These are phyloP conservation scores for Ceratorhiza oryzae-sativae DNA, from an alignment of 1,284 basidiomycete genomes.

Conservation along the genomic window DNA sequence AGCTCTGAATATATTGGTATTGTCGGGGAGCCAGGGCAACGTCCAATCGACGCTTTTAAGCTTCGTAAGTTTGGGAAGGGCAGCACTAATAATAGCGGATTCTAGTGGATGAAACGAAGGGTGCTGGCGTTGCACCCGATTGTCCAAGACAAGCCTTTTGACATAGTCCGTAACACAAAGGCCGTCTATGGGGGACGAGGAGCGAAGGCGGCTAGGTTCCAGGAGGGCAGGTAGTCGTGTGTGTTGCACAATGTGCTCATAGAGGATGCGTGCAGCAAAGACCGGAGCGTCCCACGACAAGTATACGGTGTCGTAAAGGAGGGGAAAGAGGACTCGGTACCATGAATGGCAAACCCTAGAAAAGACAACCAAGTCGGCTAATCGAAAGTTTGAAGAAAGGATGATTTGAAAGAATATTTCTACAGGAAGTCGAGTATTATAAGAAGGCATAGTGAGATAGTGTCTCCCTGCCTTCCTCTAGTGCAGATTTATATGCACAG, in stretches of 20 bases:
- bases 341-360: slow-evolving; percentile 20
- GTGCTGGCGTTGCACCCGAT: not conserved
- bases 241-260: slow-evolving; percentile 10
- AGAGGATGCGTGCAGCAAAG: slow-evolving; percentile 23
- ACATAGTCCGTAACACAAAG: slow-evolving; percentile 12
- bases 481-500: slow-evolving; percentile 8
- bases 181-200: slow-evolving; percentile 3
- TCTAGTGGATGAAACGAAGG: slow-evolving; percentile 10
- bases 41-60: slow-evolving; percentile 27
- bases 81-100: not conserved
- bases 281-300: slow-evolving; percentile 26
- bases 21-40: slow-evolving; percentile 14
- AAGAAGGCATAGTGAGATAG: slow-evolving; percentile 13
- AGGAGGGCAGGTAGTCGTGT: not conserved
- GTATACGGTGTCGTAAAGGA: slow-evolving; percentile 18
- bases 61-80: slow-evolving; percentile 11
- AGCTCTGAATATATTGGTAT: not conserved
- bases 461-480: not conserved
- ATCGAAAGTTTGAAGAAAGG: not conserved
- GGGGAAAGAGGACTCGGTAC: slow-evolving; percentile 23
- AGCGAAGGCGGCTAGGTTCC: not conserved
- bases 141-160: slow-evolving; percentile 8
- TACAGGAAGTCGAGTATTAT: slow-evolving; percentile 13
- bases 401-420: slow-evolving; percentile 33
- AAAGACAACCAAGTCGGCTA: not conserved